Evolutionary conservation across 805 yeast species (phyloP).

Genomic region (Aciculoconidium aculeatum): DNA sequence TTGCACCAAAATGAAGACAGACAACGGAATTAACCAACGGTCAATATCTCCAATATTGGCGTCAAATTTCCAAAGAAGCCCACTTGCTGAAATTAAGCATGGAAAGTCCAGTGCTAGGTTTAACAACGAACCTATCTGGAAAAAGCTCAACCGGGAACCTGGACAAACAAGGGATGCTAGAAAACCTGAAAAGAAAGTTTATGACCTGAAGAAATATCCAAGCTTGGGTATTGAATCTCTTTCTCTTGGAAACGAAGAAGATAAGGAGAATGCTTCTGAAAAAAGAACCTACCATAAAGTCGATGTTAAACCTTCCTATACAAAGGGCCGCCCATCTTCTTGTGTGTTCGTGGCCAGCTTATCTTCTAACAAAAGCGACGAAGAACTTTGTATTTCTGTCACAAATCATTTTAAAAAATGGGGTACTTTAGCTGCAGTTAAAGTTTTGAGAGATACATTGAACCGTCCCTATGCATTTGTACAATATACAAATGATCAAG

Average conservation of each 20-base stretch:
- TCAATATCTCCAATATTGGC: too few relatives aligned
- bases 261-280: conserved; percentile 1
- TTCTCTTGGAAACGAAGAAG: neutral
- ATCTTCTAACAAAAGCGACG: conserved; percentile 60
- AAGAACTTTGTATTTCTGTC: conserved; percentile 64
- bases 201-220: too few relatives aligned
- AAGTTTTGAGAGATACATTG: conserved; percentile 74
- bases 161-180: too few relatives aligned
- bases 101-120: too few relatives aligned
- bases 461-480: conserved; percentile 91
- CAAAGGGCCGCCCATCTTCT: conserved; percentile 69
- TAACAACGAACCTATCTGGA: too few relatives aligned
- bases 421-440: conserved; percentile 69
- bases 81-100: too few relatives aligned
- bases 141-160: too few relatives aligned
- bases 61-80: too few relatives aligned
- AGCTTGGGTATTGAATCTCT: too few relatives aligned
- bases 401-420: conserved; percentile 61
- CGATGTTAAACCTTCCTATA: neutral
- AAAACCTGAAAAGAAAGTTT: too few relatives aligned
- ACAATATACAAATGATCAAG: conserved; percentile 67
- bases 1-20: too few relatives aligned
- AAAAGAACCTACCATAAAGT: neutral
- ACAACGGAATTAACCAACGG: too few relatives aligned
- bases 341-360: conserved; percentile 87